These are phyloP conservation scores for Phytopythium boreale DNA, from an alignment of 352 stramenopile species.

Conservation along the genomic window DNA sequence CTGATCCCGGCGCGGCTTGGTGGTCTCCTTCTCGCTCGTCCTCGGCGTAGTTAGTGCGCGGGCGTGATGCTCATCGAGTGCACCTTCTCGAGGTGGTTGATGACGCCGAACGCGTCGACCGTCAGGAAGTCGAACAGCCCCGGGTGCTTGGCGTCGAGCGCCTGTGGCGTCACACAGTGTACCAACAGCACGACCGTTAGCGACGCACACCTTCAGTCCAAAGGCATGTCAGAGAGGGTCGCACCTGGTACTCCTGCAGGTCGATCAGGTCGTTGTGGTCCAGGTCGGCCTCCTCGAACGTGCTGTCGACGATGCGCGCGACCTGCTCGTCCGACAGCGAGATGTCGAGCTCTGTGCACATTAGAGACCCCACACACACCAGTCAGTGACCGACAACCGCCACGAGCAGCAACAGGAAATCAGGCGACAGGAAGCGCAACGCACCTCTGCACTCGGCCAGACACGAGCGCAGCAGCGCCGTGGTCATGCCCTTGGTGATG, in stretches of 20 bases:
- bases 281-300: conserved; percentile 80
- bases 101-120: conserved; percentile 76
- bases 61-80: conserved; percentile 68
- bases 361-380: conserved; percentile 4
- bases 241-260: conserved; percentile 75
- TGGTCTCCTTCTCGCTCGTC: background rate
- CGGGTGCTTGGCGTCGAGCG: conserved; percentile 77
- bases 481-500: conserved; percentile 84
- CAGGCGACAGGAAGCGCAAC: conserved; percentile 3
- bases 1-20: too few species aligned
- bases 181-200: background rate
- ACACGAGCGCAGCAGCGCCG: conserved; percentile 77
- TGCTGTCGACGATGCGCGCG: conserved; percentile 75
- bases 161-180: conserved; percentile 16
- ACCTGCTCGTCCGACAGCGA: conserved; percentile 72
- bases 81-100: conserved; percentile 83
- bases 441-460: conserved; percentile 80
- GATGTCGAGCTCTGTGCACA: conserved; percentile 67
- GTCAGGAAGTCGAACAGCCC: conserved; percentile 86
- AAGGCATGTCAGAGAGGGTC: background rate
- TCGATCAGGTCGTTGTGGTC: conserved; percentile 78
- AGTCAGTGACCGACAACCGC: too few species aligned
- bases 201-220: background rate
- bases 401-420: background rate
- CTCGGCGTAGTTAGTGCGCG: conserved; percentile 19